Base-by-base conservation (phyloP, 331 rosid species). In the Prunus yedoensis region DNA sequence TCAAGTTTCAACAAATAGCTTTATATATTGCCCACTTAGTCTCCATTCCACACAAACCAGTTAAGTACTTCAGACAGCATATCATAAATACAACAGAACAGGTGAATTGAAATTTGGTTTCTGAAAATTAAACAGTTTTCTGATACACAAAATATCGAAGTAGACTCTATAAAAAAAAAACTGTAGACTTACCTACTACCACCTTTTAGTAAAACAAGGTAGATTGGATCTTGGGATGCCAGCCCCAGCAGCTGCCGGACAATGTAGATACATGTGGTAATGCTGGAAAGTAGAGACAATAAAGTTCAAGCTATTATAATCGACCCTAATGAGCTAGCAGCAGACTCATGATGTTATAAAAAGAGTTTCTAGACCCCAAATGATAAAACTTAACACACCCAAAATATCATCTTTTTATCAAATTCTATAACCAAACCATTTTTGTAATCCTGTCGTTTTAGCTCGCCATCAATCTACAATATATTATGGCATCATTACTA, bases 191-290 rank as follows among this genome's bases (percentile, higher is more conserved):
- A 83, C 97, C 96, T 83, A 89, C 86, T 81, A 47, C 73, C 75
- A 21, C 20, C n/a, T 58, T 25, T 88, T 63, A 90, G 81, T 57
- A 91, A 82, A 79, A 88, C 80, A 75, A 86, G 83, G 84, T 83
- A 83, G 63, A 72, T 76, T 49, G 90, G 97, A 82, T 94, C 96
- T 78, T 88, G 83, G 70, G 82, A 4, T 66, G 85, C 83, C 68
- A 94, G 83, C 84, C 77, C 83, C 79, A 84, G 83, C 74, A 94
- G 82, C 82, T 94, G 85, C 86, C 75, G 49, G 59, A 73, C 87
- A 63, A 94, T 76, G 80, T 87, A 94, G 85, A 78, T 18, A 82
- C 93, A 85, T 8, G 90, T 85, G 10, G 91, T 79, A 23, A 81
- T 78, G 83, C 98, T 94, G 91, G 68, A 76, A 83, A 28, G 72